phyloP scores from a whole-genome alignment of 2,329 filamentous ascomycete species.

The Davidsoniella australis region DNA sequence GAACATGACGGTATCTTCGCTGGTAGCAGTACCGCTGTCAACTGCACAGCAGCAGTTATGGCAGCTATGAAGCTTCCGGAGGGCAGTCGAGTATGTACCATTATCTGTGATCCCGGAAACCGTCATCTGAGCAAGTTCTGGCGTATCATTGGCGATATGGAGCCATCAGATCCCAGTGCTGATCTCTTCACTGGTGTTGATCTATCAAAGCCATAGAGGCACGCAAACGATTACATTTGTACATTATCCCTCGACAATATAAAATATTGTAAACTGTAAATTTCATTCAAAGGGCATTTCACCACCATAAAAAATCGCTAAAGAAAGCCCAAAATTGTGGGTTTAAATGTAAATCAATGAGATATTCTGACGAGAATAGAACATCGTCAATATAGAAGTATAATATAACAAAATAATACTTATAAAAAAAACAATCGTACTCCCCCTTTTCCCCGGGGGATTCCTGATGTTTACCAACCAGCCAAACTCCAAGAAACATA shows the following conservation, averaged over 20 bases:
- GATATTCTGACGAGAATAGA: not conserved
- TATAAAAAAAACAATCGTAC: conserved; percentile 5
- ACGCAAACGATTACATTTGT: not conserved
- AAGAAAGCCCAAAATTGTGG: conserved; percentile 27
- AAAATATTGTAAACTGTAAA: not conserved
- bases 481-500: conserved; percentile 4
- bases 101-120: conserved; percentile 73
- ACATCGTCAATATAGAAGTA: not conserved
- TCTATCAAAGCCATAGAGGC: conserved; percentile 18
- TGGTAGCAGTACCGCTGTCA: conserved; percentile 91
- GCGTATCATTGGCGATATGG: conserved; percentile 53
- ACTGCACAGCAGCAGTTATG: conserved; percentile 66
- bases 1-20: conserved; percentile 91
- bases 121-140: conserved; percentile 75
- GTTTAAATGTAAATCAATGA: conserved; percentile 19
- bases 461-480: conserved; percentile 8
- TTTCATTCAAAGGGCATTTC: not conserved
- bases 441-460: conserved; percentile 2
- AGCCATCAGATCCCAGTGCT: conserved; percentile 41
- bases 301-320: not conserved
- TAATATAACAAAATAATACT: not conserved
- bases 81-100: conserved; percentile 55
- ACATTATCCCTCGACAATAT: not conserved
- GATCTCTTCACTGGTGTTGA: conserved; percentile 35
- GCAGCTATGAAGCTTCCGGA: conserved; percentile 45